phyloP scores from a whole-genome alignment of 345 rosid species.

The Gossypium stocksii region DNA sequence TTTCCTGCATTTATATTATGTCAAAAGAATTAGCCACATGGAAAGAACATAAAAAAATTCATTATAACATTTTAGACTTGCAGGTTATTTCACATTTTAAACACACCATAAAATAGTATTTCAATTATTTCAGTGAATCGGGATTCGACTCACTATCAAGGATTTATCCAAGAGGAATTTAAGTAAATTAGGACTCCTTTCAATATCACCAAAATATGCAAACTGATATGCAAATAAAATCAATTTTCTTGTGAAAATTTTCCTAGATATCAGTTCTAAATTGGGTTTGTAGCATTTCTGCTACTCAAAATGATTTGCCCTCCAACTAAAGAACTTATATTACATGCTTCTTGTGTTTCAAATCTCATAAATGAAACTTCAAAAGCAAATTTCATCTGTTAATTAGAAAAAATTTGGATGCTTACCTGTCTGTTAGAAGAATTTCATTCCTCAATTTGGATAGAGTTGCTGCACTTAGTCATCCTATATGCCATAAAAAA shows the following conservation, averaged over 20 bases:
- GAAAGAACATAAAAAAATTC: neutral
- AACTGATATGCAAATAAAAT: neutral
- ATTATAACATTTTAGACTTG: neutral
- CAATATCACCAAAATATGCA: neutral
- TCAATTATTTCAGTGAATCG: neutral
- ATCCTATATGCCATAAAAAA: constrained; percentile 44
- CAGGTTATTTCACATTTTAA: neutral
- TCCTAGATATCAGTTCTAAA: neutral
- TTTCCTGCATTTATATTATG: neutral
- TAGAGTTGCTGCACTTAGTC: constrained; percentile 66
- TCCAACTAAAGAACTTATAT: neutral
- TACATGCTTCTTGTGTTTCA: neutral
- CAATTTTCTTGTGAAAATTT: neutral
- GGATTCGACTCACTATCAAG: neutral
- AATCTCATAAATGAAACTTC: neutral
- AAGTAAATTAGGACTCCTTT: too few species aligned
- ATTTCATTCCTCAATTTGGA: constrained; percentile 75
- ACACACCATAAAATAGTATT: neutral
- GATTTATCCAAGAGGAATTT: neutral
- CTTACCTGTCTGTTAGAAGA: constrained; percentile 82
- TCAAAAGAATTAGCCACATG: neutral
- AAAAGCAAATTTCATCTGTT: neutral
- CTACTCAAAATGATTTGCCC: neutral
- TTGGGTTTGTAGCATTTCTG: neutral
- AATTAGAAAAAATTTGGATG: neutral